Evolutionary conservation across 1,139 yeast genomes (phyloP).

Genomic region (Blastobotrys elegans): DNA sequence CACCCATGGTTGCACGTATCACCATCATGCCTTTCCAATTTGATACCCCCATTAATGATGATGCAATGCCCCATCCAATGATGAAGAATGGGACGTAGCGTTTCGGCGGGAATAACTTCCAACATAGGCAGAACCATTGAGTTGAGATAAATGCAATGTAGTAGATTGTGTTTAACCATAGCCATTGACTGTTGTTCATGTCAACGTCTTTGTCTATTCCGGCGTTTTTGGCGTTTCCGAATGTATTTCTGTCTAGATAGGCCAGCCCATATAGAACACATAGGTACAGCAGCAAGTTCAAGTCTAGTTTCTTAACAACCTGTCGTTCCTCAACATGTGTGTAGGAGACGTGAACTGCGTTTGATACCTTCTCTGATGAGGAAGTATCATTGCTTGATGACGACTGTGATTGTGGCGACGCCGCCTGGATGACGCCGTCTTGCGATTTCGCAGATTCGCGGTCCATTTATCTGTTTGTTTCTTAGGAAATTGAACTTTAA

Average conservation of each 20-base stretch:
- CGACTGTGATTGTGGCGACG: no score
- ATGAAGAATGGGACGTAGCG: constrained; percentile 1
- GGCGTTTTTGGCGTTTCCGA: constrained; percentile 5
- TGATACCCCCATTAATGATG: not conserved
- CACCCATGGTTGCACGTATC: constrained; percentile 27
- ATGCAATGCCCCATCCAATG: constrained; percentile 5
- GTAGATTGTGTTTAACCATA: not conserved
- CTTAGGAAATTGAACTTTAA: no score
- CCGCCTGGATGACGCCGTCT: no score
- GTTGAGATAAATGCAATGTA: not conserved
- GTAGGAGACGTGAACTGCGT: not conserved
- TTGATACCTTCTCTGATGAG: not conserved
- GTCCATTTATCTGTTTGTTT: no score
- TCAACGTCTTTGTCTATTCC: constrained; percentile 3
- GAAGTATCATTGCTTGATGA: no score
- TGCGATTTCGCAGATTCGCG: no score
- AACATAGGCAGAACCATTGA: constrained; percentile 1
- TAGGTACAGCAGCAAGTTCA: not conserved
- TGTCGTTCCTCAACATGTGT: not conserved
- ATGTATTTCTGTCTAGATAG: not conserved
- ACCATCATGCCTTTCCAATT: constrained; percentile 25
- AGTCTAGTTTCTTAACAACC: constrained; percentile 6
- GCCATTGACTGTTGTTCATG: not conserved
- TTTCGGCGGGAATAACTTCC: constrained; percentile 1
- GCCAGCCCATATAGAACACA: not conserved